These are phyloP conservation scores for Calonectria pteridis DNA, from an alignment of 2,329 filamentous ascomycete species.

Conservation along the genomic window DNA sequence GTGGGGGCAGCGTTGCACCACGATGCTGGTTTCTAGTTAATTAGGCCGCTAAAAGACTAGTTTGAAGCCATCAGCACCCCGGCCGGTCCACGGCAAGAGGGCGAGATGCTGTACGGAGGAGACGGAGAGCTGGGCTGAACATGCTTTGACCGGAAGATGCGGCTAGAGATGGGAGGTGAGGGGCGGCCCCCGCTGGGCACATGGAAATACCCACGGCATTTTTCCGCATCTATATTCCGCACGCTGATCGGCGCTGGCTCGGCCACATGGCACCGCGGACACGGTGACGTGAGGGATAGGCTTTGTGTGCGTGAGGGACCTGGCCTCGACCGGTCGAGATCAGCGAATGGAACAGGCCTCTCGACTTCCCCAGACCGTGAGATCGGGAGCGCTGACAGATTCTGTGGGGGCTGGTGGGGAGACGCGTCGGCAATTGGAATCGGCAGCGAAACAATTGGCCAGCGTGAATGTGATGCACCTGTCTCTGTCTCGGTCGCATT, in stretches of 20 bases:
- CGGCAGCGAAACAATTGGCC: constrained; percentile 29
- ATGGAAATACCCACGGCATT: not conserved
- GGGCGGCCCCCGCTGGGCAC: not conserved
- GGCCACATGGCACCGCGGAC: not conserved
- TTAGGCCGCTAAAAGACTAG: not conserved
- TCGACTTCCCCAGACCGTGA: constrained; percentile 19
- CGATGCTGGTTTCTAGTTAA: not conserved
- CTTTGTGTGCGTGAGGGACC: not conserved
- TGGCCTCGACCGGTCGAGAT: not conserved
- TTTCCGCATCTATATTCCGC: too few relatives aligned
- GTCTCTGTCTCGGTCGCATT: too few relatives aligned
- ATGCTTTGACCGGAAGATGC: constrained; percentile 10
- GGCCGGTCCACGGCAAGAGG: not conserved
- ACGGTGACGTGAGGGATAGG: not conserved
- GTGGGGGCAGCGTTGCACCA: not conserved
- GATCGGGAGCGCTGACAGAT: not conserved
- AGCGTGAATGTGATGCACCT: not conserved
- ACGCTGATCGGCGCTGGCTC: not conserved
- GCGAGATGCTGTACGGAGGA: not conserved
- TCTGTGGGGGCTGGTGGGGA: constrained; percentile 23
- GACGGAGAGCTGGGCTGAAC: not conserved
- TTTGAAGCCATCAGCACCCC: not conserved
- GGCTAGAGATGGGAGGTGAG: not conserved
- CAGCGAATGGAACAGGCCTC: constrained; percentile 19
- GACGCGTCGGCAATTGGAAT: constrained; percentile 32